Base-by-base conservation (phyloP, 129 eudicot species). In the Pittosporum tobira region DNA sequence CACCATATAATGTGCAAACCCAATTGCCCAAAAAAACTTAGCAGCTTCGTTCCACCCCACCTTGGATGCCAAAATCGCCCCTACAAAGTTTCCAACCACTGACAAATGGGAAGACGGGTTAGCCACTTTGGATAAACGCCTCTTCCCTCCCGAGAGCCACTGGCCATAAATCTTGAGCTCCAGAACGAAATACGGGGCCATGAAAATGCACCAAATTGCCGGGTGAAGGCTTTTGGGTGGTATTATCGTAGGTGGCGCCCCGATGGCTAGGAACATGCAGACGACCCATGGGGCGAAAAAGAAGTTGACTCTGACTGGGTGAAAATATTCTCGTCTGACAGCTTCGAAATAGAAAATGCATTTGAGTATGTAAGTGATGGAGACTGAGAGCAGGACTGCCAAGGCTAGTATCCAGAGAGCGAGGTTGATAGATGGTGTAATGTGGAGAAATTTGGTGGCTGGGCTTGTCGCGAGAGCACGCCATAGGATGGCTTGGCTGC, bases 401-500 rank as follows among this genome's bases (percentile, higher is more conserved):
- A 87, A 4, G 57, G 96, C 82, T 50, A 91, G 50, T 15, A 83
- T 69, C 98, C 98, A 91, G n/a, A 91, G 65, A 13, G 37, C 68
- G n/a, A 91, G 84, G 79, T 91, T 91, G 29, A 91, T 81, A 63
- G 55, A 44, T 14, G 87, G 83, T 3, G 94, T 65, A 15, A 91
- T 49, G 63, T 74, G 87, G 74, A 91, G 84, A 63, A 87, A 91
- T 58, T 78, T 61, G 5, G 93, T 91, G 53, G 90, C 75, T n/a
- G 90, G 85, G 59, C 90, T 83, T 0, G 63, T 63, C 2, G 96
- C 40, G 0, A 91, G 82, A 30, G 61, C 64, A 14, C 53, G 75
- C 98, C 98, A 91, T 26, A 91, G 74, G 46, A 86, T 91, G 29
- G 98, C 81, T 74, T 91, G 98, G 82, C 98, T 91, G 75, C 98